Evolutionary conservation across 352 stramenopile species (phyloP).

Genomic region (Phytopythium chamaehyphon): DNA sequence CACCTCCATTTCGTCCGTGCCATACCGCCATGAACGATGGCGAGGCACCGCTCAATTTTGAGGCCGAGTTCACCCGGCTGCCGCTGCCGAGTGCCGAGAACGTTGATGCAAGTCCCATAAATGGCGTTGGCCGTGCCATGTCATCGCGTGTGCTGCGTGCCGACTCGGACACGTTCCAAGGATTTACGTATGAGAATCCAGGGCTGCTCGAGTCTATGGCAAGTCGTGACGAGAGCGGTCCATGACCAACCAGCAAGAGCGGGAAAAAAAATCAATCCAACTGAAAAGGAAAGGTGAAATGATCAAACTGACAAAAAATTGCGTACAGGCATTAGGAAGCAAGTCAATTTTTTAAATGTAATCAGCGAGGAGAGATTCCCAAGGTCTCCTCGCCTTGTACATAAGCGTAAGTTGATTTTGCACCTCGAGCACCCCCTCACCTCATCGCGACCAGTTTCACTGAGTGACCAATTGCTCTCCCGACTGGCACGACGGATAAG

Average conservation of each 20-base stretch:
- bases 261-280: no score
- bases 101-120: constrained; percentile 15
- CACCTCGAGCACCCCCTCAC: no score
- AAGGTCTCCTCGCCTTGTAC: no score
- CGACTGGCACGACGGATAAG: no score
- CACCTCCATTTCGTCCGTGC: constrained; percentile 72
- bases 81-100: constrained; percentile 70
- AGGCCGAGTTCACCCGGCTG: constrained; percentile 82
- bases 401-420: no score
- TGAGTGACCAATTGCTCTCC: no score
- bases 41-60: constrained; percentile 80
- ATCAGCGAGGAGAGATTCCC: no score
- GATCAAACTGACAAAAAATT: no score
- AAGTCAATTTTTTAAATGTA: no score
- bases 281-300: no score
- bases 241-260: neutral
- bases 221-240: neutral
- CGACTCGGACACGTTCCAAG: constrained; percentile 76
- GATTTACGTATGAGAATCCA: constrained; percentile 78
- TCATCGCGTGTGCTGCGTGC: constrained; percentile 24
- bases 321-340: no score
- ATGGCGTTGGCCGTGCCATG: constrained; percentile 7
- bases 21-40: constrained; percentile 63
- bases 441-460: no score
- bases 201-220: constrained; percentile 54